Base-by-base conservation (phyloP, 2,329 filamentous ascomycete genomes). In the Colletotrichum liriopes region DNA sequence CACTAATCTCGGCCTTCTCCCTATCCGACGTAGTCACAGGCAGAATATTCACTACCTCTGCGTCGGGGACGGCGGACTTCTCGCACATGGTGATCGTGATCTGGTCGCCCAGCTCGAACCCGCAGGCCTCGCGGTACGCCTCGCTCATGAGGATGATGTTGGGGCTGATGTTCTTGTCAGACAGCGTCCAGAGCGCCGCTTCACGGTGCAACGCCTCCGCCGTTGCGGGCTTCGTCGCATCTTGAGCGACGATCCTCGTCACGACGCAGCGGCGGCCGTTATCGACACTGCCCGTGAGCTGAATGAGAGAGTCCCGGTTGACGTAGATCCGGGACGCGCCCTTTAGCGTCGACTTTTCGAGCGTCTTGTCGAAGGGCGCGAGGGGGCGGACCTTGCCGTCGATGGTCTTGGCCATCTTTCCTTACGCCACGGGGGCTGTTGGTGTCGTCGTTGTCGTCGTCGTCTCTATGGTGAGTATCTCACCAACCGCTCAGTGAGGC, bases 121-220 rank as follows among this genome's bases (percentile, higher is more conserved):
- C 90, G 75, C 93, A 93, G 8, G 90, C 88, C 45, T 93, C 92
- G 74, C 93, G 92, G 65, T 97, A 90, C 7, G 90, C 86, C 74
- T 93, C 92, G 29, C 93, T 92, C 84, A 94, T 90, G 85, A 95
- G 88, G 61, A 93, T 85, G 68, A 94, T 86, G 74, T 92, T 89
- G 75, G 90, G 90, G 77, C 91, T 88, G 75, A 94, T 84, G 77
- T 91, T 91, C 79, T 92, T 88, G 55, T 87, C 86, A 2, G 86
- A 84, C 20, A 87, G 80, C 0, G 84, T 83, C 83, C 86, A 89
- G 1, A 88, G 81, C 39, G 86, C 83, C 6, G 86, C 87, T 75
- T 89, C 85, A 20, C 84, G 81, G 35, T 78, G 77, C 41, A 75
- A 60, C 61, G 77, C 55, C 72, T 77, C 69, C 7, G 58, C 67